Evolutionary conservation across 164 flowering plant genomes (phyloP), one percentile per base, ranked within the genome.

Genomic region (Malania oleifera): DNA sequence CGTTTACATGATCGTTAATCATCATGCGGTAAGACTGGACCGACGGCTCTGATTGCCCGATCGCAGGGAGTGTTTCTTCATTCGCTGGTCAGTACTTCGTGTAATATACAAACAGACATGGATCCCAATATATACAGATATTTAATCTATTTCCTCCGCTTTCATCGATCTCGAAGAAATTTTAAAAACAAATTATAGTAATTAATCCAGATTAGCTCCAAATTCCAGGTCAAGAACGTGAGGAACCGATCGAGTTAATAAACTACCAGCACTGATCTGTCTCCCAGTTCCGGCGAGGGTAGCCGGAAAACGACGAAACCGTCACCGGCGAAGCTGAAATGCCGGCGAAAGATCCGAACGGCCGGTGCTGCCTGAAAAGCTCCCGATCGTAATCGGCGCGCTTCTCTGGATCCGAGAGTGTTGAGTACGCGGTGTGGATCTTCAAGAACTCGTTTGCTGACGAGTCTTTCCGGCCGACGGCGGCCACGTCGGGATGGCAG

Each of bases 401-500:
- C 23, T 80, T 82, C 49, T 57, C 61, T 1, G 81, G 84, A 57
- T 82, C 84, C 6, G 82, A 77, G 9, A 82, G 66, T 4, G 84
- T 82, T 6, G 77, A 69, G 40, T 82, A 82, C 3, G 87, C 87
- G 1, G 75, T 66, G 45, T 76, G 77, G 31, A 82, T 72, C 66
- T 52, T 73, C 57, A 80, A 75, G 69, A 80, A 80, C 60, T 72
- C 79, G 47, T 63, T 76, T 3, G 76, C 70, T 23, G 79, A 72
- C 22, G 75, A 25, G 35, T 59, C 64, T 24, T 75, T 77, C 66
- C 68, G 60, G 12, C 57, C 62, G 8, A 52, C 25, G 7, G 75
- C 65, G 7, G 68, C 82, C 24, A 75, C 82, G 47, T 83, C 88
- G 0, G 88, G 88, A 56, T 83, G 88, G 41, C 67, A 79, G 14